Conservation (phyloP, 1,284 basidiomycete species). For the Marasmius tenuissimus region DNA sequence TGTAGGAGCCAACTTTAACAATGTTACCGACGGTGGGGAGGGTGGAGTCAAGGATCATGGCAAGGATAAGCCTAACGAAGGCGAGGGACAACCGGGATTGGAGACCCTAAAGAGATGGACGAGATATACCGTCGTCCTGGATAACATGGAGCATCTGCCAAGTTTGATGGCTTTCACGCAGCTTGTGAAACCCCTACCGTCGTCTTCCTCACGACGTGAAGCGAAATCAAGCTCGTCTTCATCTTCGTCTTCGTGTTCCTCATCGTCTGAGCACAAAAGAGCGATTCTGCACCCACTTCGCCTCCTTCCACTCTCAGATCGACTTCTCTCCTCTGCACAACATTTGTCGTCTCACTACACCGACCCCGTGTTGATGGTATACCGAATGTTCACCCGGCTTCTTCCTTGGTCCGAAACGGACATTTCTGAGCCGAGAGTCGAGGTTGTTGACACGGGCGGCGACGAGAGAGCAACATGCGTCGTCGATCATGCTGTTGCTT, state of each 20-base stretch:
- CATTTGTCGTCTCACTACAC: neutral
- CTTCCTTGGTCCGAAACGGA: neutral
- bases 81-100: neutral
- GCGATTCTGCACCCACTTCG: neutral
- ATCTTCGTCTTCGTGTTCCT: neutral
- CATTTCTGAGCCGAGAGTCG: neutral
- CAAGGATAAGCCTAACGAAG: conserved; percentile 31
- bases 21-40: conserved; percentile 26
- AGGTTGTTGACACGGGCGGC: neutral
- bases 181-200: conserved; percentile 50
- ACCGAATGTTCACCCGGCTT: neutral
- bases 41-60: conserved; percentile 1
- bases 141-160: conserved; percentile 86
- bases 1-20: conserved; percentile 45
- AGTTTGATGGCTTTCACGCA: conserved; percentile 72
- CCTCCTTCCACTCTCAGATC: neutral
- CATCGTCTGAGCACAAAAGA: neutral
- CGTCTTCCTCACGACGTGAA: neutral
- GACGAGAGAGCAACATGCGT: neutral
- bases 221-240: neutral
- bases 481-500: neutral
- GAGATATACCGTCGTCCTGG: conserved; percentile 81
- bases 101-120: neutral
- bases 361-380: neutral
- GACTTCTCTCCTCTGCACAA: neutral